Base-by-base conservation (phyloP, 768 basidiomycete species). In the Phaeotremella fagi region DNA sequence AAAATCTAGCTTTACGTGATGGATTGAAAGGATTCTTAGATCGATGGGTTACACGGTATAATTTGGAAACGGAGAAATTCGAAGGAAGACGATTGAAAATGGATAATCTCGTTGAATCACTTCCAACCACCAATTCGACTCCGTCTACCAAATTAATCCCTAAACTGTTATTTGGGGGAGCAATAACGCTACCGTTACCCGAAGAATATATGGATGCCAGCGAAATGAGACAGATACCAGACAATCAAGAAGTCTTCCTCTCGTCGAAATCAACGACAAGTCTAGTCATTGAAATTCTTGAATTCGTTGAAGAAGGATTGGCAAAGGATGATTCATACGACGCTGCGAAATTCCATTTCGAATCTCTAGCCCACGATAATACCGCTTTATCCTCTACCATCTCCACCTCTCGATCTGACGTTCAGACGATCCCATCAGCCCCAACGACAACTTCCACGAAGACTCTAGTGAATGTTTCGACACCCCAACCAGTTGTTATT, bases 151-250 rank as follows among this genome's bases (percentile, higher is more conserved):
- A n/a, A n/a, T n/a, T n/a, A n/a, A n/a, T n/a, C n/a, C n/a, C n/a
- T n/a, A n/a, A n/a, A n/a, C n/a, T n/a, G n/a, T n/a, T n/a, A n/a
- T 99, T 91, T 74, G 94, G 90, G 3, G 91, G 90, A 14, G 89
- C 88, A 12, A 89, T 99, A 54, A 80, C 77, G 4, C 79, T 82
- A 7, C 63, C 76, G 24, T 75, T 87, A 0, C 85, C 85, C 2
- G 22, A 59, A 1, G 55, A 74, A 52, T 81, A 89, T 55, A 62
- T 88, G 48, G 94, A 99, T 76, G 90, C 85, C 46, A 88, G 85
- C 54, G 76, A 79, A 45, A 54, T 84, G 4, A 88, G 94, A 49
- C 88, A 97, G 75, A 79, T 99, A 12, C 92, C 95, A 14, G 87
- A 98, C 70, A 90, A 83, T 3, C 94, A 99, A 74, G 95, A 98